phyloP scores from a whole-genome alignment of 257 asterid genomes.

The Salvia miltiorrhiza region DNA sequence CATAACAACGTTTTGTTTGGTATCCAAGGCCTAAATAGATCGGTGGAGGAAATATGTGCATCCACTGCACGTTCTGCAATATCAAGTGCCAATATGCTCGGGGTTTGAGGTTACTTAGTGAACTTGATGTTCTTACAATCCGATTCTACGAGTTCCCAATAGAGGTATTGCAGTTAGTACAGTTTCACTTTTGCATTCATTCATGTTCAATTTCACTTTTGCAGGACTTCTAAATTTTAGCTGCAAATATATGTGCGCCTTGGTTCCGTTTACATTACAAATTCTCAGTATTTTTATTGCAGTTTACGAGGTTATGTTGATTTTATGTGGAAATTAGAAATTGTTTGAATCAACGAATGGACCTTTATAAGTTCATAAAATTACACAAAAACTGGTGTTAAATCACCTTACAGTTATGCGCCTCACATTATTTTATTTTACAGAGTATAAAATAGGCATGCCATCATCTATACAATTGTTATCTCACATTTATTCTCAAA shows the following conservation, averaged over 20 bases:
- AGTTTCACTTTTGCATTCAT: no score
- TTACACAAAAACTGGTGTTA: no score
- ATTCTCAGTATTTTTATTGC: neutral
- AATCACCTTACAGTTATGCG: neutral
- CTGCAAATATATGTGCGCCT: no score
- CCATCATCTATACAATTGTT: neutral
- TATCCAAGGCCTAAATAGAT: neutral
- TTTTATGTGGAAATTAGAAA: neutral
- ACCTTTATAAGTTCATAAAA: no score
- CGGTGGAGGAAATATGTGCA: neutral
- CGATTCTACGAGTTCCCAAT: neutral
- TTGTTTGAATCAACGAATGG: neutral
- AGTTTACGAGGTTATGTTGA: neutral
- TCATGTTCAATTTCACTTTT: no score
- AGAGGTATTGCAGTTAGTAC: neutral
- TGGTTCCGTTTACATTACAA: no score
- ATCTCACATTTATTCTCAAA: no score
- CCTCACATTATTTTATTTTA: neutral
- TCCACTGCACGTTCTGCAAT: neutral
- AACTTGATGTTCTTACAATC: neutral
- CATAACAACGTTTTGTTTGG: neutral
- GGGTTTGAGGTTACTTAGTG: neutral
- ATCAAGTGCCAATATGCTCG: neutral
- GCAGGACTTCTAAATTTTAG: no score
- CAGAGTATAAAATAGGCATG: neutral